Evolutionary conservation across 805 yeast species (phyloP), one percentile per base, ranked within the genome.

Genomic region (Yamadazyma sp.): DNA sequence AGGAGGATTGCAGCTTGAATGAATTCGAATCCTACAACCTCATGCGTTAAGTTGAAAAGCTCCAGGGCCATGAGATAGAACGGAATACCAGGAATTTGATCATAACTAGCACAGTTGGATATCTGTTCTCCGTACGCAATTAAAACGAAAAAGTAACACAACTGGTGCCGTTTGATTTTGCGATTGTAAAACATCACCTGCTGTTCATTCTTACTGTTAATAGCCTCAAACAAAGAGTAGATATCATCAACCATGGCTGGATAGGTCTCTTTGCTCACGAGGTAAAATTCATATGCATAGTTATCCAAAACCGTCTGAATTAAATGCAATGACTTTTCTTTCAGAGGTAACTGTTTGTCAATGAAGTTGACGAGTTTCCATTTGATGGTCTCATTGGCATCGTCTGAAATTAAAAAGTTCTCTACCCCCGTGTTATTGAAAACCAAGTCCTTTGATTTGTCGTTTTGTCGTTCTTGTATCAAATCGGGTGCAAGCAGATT

Each of bases 91-190:
- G 71, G 70, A 19, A 58, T 43, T 21, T 28, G 21, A n/a, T 46
- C 39, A 4, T 34, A 27, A 4, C 19, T 13, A 10, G 41, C 28
- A 6, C 20, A 29, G 18, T 39, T 49, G 6, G 32, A 23, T 32
- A 64, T 44, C 48, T 67, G 73, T 41, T 63, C 64, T 5, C 71
- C 71, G 42, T 59, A 65, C 1, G 70, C 71, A 23, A 65, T 23
- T 12, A 64, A 34, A 4, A 55, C 53, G 38, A 60, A 64, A 35
- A 66, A 53, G 41, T 60, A 60, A 32, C 65, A 56, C n/a, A 62
- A 42, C 3, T 46, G 30, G 20, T 41, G 35, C 32, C 55, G 35
- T 15, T 21, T 40, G 22, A 50, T 36, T 31, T 34, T 37, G 5
- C 28, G 18, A 13, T 44, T 38, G 10, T 42, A 32, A 8, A 17